These are phyloP conservation scores for Candida endomychidarum DNA, from an alignment of 805 yeast species.

Conservation along the genomic window DNA sequence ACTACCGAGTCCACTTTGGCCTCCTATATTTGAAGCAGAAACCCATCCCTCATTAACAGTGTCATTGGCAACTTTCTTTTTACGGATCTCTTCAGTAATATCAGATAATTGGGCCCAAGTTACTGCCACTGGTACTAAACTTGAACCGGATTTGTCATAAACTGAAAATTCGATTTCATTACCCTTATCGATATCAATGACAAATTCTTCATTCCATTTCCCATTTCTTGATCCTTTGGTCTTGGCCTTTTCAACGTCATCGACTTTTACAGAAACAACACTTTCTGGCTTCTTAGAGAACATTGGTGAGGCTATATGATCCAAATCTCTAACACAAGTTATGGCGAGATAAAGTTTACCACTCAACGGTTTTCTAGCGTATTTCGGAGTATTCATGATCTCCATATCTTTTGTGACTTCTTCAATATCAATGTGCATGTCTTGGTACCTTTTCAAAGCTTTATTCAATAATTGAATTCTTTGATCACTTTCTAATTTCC, in stretches of 20 bases:
- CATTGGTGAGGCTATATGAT: constrained; percentile 85
- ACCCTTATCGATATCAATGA: constrained; percentile 81
- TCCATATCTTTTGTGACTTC: constrained; percentile 68
- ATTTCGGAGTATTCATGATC: constrained; percentile 64
- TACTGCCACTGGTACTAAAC: constrained; percentile 81
- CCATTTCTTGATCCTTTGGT: constrained; percentile 76
- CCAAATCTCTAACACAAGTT: constrained; percentile 81
- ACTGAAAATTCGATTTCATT: constrained; percentile 89
- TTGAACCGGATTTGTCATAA: constrained; percentile 72
- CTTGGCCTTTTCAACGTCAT: constrained; percentile 79
- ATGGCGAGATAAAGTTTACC: constrained; percentile 78
- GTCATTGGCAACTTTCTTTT: constrained; percentile 77
- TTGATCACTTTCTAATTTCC: constrained; percentile 78
- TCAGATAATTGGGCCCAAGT: constrained; percentile 91
- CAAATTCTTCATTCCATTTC: constrained; percentile 80
- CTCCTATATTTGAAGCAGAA: constrained; percentile 62
- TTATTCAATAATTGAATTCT: constrained; percentile 81
- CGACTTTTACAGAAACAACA: constrained; percentile 74
- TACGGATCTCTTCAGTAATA: constrained; percentile 91
- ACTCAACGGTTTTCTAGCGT: constrained; percentile 78
- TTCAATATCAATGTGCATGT: constrained; percentile 74
- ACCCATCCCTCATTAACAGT: constrained; percentile 82
- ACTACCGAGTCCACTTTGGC: no score
- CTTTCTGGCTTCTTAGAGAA: constrained; percentile 79
- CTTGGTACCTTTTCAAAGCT: constrained; percentile 83